Conservation (phyloP, 1,139 yeast genomes). For the Yamadazyma pseudoaaseri region DNA sequence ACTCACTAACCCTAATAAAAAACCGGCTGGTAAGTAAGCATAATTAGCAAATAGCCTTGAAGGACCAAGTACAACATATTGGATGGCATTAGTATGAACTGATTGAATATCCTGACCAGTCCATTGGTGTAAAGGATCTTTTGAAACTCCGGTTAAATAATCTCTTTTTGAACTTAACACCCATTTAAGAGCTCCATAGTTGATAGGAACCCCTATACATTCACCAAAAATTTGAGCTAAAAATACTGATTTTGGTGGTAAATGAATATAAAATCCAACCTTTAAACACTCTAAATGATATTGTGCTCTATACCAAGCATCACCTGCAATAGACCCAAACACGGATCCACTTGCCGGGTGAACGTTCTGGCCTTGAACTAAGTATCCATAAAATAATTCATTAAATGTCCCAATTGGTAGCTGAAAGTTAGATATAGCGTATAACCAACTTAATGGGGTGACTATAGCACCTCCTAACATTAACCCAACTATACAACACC, state of each 20-base stretch:
- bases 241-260: constrained; percentile 48
- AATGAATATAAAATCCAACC: constrained; percentile 47
- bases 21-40: constrained; percentile 44
- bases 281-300: constrained; percentile 48
- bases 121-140: constrained; percentile 52
- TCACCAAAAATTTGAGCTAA: constrained; percentile 51
- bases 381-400: constrained; percentile 46
- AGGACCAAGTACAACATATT: constrained; percentile 51
- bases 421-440: constrained; percentile 51
- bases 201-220: constrained; percentile 49
- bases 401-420: constrained; percentile 52
- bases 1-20: constrained; percentile 35
- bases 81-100: constrained; percentile 48
- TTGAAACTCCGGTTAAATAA: constrained; percentile 34
- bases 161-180: constrained; percentile 38
- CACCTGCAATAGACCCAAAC: constrained; percentile 51
- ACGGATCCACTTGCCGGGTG: constrained; percentile 52
- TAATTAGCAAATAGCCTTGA: constrained; percentile 38
- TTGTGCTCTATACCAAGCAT: constrained; percentile 56
- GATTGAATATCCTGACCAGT: constrained; percentile 45
- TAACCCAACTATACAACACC: constrained; percentile 45
- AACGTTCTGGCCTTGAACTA: constrained; percentile 32
- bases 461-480: constrained; percentile 44
- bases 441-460: constrained; percentile 49
- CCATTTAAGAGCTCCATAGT: constrained; percentile 48